Base-by-base conservation (phyloP, 2,329 filamentous ascomycete species). In the Aspergillus flavus region DNA sequence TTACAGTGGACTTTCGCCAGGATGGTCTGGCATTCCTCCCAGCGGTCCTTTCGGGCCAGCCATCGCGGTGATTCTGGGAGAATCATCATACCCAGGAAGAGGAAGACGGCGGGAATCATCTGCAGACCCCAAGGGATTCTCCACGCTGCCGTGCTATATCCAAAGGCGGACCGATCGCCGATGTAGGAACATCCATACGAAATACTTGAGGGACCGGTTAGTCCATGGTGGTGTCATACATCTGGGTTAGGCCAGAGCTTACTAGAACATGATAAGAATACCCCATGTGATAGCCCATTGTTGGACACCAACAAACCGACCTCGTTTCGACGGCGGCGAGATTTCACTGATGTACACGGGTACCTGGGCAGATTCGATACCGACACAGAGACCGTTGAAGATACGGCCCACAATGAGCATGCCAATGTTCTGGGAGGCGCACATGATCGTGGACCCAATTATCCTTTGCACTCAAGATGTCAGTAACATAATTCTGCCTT, bases 261-360 rank as follows among this genome's bases (percentile, higher is more conserved):
- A 75, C 87, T 76, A 89, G 80, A 89, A 91, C 87, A 90, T 90
- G 77, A 90, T 88, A 63, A 90, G 72, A 67, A 90, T 90, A 66
- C 86, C 88, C 84, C 84, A 91, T 67, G 90, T 91, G 64, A 93
- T 92, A 30, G 89, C 89, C 82, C 89, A 90, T 75, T 93, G 91
- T 75, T 93, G 90, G 54, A 87, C 85, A 58, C 89, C 88, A 32
- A 93, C 89, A 41, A 94, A 83, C 46, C 88, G 84, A 21, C 85
- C 85, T 68, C 85, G 81, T 70, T 82, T 84, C 39, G 79, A 80
- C 0, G 84, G 84, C 28, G 83, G 84, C 7, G 85, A 87, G 21
- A 92, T 58, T 74, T 92, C 90, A 62, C 88, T 84, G 69, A 91
- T 87, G 75, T 92, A 92, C 23, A 92, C 87, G 0, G 89, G 89